Evolutionary conservation across 139 green algal species (phyloP).

Genomic region (Volvox reticuliferus): DNA sequence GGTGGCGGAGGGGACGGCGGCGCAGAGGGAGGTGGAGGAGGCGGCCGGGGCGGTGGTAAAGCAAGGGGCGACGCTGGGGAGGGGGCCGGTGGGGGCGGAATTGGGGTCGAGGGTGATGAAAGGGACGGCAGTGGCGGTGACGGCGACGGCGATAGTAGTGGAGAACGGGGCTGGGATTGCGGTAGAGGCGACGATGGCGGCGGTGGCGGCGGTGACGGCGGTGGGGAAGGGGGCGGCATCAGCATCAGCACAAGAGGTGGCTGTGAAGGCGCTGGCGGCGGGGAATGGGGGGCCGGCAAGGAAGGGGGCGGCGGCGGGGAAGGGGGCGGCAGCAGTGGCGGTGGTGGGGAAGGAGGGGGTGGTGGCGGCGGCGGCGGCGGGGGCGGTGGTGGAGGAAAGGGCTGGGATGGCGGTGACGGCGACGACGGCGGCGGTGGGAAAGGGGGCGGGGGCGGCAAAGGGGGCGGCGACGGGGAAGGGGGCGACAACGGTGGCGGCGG

Average conservation of each 20-base stretch:
- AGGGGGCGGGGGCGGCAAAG: too few species aligned
- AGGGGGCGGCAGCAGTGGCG: neutral
- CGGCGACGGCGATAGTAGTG: neutral
- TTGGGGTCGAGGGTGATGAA: neutral
- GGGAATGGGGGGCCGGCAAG: too few species aligned
- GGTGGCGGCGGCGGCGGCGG: neutral
- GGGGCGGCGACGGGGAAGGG: too few species aligned
- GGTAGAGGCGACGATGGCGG: neutral
- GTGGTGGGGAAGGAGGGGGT: neutral
- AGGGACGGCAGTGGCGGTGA: neutral
- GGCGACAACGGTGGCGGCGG: neutral
- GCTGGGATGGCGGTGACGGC: neutral
- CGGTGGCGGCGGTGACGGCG: neutral
- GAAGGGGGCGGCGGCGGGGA: neutral
- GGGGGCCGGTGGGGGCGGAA: neutral
- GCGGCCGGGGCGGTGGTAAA: neutral
- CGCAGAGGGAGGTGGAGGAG: neutral
- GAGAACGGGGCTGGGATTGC: neutral
- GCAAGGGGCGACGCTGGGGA: neutral
- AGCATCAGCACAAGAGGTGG: too few species aligned
- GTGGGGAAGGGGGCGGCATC: neutral
- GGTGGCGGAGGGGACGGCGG: neutral
- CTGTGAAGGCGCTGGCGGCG: neutral
- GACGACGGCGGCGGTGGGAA: neutral
- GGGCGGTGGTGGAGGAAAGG: too few species aligned